Base-by-base conservation (phyloP, 108 stramenopile genomes). In the Nitzschia sp. region DNA sequence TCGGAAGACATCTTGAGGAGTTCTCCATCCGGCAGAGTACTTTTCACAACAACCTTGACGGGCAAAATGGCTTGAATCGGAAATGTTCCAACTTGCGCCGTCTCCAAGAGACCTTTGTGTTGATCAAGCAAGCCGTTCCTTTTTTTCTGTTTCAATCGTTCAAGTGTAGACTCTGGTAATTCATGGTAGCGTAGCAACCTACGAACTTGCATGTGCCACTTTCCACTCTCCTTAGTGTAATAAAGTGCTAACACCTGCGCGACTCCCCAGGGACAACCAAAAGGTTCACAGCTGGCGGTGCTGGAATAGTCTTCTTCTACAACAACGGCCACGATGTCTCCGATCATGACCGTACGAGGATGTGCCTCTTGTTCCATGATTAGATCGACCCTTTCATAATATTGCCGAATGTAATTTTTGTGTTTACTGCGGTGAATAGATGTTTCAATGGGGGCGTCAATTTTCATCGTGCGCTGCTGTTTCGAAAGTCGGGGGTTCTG, bases 191-290 rank as follows among this genome's bases (percentile, higher is more conserved):
- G 13, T 28, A 55, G 31, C 8, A 67, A 42, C 54, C 53, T 3
- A 25, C 66, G 66, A 4, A 46, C 54, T 35, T 55, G 54, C 34
- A 67, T 27, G 5, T 23, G 30, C 66, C 66, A 67, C 36, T 67
- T 36, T 1, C 23, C 35, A 11, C 13, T 5, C 24, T 67, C 25
- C 30, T 34, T 55, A 8, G 21, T 6, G 1, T 38, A 25, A 30
- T 28, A 67, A 23, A 55, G 2, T 18, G 66, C 47, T 25, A 55
- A 21, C 18, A 75, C 31, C 29, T 75, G 74, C 23, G 67, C 67
- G 4, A 66, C 58, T 9, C 58, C 51, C 64, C 64, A 74, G 15
- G 61, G 62, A 30, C 49, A 4, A 61, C 42, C 38, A 24, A 42
- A 61, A 15, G 34, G 60, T 30, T 61, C n/a, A 15, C 8, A 42